phyloP scores from a whole-genome alignment of 305 asterid genomes.

The Andrographis paniculata region DNA sequence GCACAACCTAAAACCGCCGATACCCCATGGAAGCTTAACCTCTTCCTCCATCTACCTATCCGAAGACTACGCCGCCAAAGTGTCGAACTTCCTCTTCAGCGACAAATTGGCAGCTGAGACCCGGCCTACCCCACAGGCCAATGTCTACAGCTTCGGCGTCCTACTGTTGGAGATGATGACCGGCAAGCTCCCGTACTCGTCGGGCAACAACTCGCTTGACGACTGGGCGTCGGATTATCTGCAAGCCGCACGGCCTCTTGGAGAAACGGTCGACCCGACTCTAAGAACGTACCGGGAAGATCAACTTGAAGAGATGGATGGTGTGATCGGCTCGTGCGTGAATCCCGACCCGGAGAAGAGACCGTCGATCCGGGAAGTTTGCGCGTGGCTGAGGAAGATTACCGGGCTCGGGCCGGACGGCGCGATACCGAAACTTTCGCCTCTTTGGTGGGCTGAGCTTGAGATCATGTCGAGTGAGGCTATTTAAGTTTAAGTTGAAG shows the following conservation, averaged over 20 bases:
- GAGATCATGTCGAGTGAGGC: conserved; percentile 63
- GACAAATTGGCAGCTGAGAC: conserved; percentile 33
- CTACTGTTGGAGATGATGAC: conserved; percentile 64
- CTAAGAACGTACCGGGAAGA: conserved; percentile 37
- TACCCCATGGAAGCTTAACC: conserved; percentile 57
- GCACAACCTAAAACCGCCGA: conserved; percentile 55
- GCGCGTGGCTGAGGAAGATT: conserved; percentile 50
- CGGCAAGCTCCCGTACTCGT: conserved; percentile 64
- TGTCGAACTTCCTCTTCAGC: conserved; percentile 58
- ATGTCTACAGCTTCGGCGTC: conserved; percentile 80
- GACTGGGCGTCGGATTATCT: conserved; percentile 86
- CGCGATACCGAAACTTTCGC: conserved; percentile 70
- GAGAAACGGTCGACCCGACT: conserved; percentile 63
- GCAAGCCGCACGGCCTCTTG: conserved; percentile 30
- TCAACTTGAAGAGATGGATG: conserved; percentile 51
- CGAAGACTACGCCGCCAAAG: conserved; percentile 84
- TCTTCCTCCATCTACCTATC: conserved; percentile 63
- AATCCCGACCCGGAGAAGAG: conserved; percentile 37
- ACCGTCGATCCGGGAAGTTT: conserved; percentile 48
- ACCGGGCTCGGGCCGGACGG: conserved; percentile 71
- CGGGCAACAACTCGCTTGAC: conserved; percentile 38
- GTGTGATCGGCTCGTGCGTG: conserved; percentile 47
- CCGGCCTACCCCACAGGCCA: conserved; percentile 29
- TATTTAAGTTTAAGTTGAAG: conserved; percentile 15
- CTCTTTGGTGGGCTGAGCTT: conserved; percentile 98